A percentile compares a stretch with the other conserved stretches of the same genome.
phyloP scores from a whole-genome alignment of 148 eudicot species.

The Cornus florida region DNA sequence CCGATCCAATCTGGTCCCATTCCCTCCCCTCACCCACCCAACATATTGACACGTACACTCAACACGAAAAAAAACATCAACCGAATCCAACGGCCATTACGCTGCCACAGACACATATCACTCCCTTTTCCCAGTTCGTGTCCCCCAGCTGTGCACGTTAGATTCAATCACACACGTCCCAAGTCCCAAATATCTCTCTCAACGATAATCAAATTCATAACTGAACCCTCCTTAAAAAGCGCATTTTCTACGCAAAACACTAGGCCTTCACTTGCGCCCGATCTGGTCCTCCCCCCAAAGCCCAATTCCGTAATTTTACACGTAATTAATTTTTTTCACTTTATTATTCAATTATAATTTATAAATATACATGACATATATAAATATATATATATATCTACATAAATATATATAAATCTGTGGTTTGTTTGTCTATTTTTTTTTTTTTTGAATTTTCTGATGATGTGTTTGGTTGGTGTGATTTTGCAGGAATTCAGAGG shows the following conservation, averaged over 20 bases:
- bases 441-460: background rate
- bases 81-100: constrained; percentile 31
- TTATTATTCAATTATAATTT: background rate
- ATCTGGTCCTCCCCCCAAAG: constrained; percentile 24
- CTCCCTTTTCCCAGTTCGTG: constrained; percentile 3
- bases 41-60: constrained; percentile 9
- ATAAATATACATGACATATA: too few species aligned
- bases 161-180: constrained; percentile 9
- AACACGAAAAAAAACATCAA: background rate
- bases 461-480: background rate
- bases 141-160: constrained; percentile 11
- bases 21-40: too few species aligned
- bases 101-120: constrained; percentile 14
- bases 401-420: background rate
- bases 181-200: constrained; percentile 11
- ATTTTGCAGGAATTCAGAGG: constrained; percentile 61
- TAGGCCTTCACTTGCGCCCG: background rate
- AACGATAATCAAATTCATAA: too few species aligned
- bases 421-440: too few species aligned
- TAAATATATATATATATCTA: background rate
- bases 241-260: constrained; percentile 18
- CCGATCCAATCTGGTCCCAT: constrained; percentile 8
- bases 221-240: constrained; percentile 9
- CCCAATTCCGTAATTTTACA: constrained; percentile 28
- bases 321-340: background rate